These are phyloP conservation scores for Oidium heveae DNA, from an alignment of 2,329 filamentous ascomycete genomes.

Conservation along the genomic window DNA sequence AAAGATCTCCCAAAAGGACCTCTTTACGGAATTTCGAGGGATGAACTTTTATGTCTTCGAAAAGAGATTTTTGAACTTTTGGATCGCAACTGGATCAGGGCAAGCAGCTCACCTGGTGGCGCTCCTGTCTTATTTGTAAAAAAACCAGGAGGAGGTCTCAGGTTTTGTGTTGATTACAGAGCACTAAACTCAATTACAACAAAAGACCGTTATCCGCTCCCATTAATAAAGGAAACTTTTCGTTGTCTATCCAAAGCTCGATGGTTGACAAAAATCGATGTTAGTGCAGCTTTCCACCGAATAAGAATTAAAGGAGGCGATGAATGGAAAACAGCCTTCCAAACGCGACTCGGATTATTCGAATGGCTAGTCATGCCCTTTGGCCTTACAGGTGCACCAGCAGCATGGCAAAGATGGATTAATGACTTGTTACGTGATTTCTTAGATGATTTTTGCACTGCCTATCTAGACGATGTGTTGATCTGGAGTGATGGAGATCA, in stretches of 20 bases:
- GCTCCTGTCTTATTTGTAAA: background rate
- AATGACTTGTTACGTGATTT: background rate
- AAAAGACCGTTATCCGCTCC: background rate
- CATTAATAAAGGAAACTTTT: background rate
- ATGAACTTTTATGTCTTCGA: background rate
- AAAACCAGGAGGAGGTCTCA: background rate
- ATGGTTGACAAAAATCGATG: background rate
- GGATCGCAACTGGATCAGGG: background rate
- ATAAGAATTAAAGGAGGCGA: background rate
- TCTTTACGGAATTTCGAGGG: background rate
- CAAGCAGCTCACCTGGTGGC: background rate
- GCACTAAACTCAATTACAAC: background rate
- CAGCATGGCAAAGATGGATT: slow-evolving; percentile 1
- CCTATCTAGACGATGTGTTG: background rate
- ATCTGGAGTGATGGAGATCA: background rate
- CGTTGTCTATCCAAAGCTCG: background rate
- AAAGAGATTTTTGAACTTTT: background rate
- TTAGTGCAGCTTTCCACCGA: background rate
- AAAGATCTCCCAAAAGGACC: background rate
- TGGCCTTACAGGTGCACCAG: background rate
- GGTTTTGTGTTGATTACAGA: background rate
- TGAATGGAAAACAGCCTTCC: background rate
- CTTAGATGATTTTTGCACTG: background rate
- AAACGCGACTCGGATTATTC: background rate
- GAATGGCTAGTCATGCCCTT: slow-evolving; percentile 1